Percentiles rank a stretch among this genome's conserved stretches.
Conservation (phyloP, 1,139 yeast genomes). For the Geotrichum histeridarum region DNA sequence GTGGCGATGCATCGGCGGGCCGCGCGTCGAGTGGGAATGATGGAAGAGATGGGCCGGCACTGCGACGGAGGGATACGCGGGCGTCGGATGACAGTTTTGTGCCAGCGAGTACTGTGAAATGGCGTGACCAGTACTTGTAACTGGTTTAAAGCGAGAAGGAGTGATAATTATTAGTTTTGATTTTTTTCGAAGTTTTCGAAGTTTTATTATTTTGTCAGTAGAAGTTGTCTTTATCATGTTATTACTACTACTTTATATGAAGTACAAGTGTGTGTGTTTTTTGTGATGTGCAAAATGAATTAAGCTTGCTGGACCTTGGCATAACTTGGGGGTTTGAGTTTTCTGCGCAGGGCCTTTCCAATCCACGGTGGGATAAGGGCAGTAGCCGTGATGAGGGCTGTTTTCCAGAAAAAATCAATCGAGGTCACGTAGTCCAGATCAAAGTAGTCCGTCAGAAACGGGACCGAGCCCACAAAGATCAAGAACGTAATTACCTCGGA, state of each 20-base stretch:
- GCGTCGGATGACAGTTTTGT: neutral
- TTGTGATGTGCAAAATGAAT: neutral
- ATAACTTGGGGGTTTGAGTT: slow-evolving; percentile 85
- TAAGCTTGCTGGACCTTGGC: slow-evolving; percentile 72
- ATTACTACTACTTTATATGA: neutral
- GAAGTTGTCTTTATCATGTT: neutral
- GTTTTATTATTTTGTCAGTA: neutral
- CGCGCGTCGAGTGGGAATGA: neutral
- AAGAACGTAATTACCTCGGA: slow-evolving; percentile 67
- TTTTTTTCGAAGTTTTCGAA: neutral
- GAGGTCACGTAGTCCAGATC: slow-evolving; percentile 61
- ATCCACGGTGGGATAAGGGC: slow-evolving; percentile 90
- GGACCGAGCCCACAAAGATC: slow-evolving; percentile 67
- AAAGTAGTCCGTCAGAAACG: slow-evolving; percentile 79
- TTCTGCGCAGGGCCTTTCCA: slow-evolving; percentile 65
- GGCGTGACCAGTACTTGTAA: slow-evolving; percentile 19
- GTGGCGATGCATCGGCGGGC: neutral
- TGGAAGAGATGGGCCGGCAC: neutral
- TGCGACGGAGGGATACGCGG: slow-evolving; percentile 6
- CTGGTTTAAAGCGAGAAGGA: neutral
- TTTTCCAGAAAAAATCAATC: slow-evolving; percentile 62
- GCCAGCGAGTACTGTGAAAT: slow-evolving; percentile 9
- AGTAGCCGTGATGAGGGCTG: slow-evolving; percentile 55
- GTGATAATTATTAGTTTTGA: neutral
- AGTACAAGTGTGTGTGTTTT: neutral